Percentiles rank a stretch among this genome's conserved stretches.
These are phyloP conservation scores for Myrica gale DNA, from an alignment of 306 rosid genomes.

Conservation along the genomic window DNA sequence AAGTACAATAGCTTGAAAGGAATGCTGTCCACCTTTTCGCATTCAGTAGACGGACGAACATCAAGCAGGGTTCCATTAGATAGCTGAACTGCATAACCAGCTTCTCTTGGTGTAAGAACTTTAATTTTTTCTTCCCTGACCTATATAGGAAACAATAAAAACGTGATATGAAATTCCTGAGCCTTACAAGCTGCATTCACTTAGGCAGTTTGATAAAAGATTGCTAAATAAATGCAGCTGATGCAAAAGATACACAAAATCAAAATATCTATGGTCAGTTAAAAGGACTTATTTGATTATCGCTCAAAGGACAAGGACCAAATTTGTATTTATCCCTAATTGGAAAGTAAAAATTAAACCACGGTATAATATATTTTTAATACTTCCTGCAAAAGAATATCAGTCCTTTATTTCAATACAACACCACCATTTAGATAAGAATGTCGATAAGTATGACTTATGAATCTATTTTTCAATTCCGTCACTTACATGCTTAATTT, in stretches of 20 bases:
- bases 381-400: too few relatives aligned
- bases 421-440: too few relatives aligned
- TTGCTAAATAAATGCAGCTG: not conserved
- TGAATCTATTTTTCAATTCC: too few relatives aligned
- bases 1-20: slow-evolving; percentile 9
- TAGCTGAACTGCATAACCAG: slow-evolving; percentile 92
- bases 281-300: too few relatives aligned
- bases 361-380: too few relatives aligned
- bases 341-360: too few relatives aligned
- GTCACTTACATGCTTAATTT: too few relatives aligned
- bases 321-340: too few relatives aligned
- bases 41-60: slow-evolving; percentile 89
- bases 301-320: too few relatives aligned
- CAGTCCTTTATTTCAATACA: too few relatives aligned
- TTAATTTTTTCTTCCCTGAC: slow-evolving; percentile 80
- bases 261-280: not conserved
- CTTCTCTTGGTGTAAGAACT: slow-evolving; percentile 79
- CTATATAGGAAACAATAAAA: slow-evolving; percentile 45
- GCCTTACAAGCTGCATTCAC: not conserved
- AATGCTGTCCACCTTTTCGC: slow-evolving; percentile 54
- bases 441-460: too few relatives aligned
- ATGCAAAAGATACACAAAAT: not conserved
- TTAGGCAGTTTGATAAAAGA: not conserved
- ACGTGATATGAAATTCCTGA: slow-evolving; percentile 6
- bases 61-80: slow-evolving; percentile 85